phyloP scores from a whole-genome alignment of 2,329 filamentous ascomycete genomes.

The Xylogone sp. region DNA sequence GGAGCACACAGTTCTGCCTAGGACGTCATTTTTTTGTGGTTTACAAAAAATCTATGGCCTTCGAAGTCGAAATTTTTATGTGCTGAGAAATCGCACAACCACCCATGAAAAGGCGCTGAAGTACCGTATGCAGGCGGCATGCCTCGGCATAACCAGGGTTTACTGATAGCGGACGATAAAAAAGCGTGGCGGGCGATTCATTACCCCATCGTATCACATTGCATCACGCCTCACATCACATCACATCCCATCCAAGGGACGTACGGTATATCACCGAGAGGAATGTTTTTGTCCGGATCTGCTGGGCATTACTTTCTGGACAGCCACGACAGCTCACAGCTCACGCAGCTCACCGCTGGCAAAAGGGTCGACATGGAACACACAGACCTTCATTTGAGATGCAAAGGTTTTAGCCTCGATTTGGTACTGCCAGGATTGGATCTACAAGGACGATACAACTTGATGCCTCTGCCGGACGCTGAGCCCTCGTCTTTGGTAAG shows the following conservation, averaged over 20 bases:
- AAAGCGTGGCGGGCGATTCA: neutral
- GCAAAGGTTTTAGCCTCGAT: neutral
- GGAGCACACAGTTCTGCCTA: neutral
- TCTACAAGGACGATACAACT: neutral
- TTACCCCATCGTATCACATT: neutral
- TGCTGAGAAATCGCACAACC: too few species aligned
- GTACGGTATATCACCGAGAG: neutral
- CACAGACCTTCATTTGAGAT: neutral
- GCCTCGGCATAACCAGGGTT: neutral
- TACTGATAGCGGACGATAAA: neutral
- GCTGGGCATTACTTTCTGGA: neutral
- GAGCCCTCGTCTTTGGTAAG: neutral
- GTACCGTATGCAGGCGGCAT: too few species aligned
- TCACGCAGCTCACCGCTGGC: neutral
- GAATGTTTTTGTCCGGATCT: neutral
- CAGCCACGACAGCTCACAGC: neutral
- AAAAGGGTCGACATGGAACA: neutral
- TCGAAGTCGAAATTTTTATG: too few species aligned
- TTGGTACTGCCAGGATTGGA: neutral
- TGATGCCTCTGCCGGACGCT: neutral
- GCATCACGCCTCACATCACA: neutral
- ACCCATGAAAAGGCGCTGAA: too few species aligned
- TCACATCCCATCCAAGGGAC: neutral
- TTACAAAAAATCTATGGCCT: too few species aligned
- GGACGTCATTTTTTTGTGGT: too few species aligned